Evolutionary conservation across 2,329 filamentous ascomycete species (phyloP).

Genomic region (Tolypocladium sp.): DNA sequence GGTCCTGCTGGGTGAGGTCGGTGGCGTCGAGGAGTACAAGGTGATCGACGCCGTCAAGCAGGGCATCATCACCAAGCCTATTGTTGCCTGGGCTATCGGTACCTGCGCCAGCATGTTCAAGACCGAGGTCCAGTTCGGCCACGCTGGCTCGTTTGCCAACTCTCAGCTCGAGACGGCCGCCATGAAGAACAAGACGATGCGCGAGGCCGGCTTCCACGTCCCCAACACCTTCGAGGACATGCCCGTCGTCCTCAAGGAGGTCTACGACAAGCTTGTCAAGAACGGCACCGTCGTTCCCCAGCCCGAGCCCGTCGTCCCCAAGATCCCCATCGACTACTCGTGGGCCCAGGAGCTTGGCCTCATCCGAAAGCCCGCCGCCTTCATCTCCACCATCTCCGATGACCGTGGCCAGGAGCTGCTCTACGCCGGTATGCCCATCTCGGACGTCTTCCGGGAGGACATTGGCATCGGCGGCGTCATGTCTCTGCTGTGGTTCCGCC

Average conservation of each 20-base stretch:
- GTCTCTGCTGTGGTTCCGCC: constrained; percentile 99
- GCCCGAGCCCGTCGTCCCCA: constrained; percentile 85
- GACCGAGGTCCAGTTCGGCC: constrained; percentile 99
- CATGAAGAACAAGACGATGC: constrained; percentile 95
- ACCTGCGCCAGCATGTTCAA: constrained; percentile 99
- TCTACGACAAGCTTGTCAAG: constrained; percentile 84
- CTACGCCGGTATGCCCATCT: constrained; percentile 98
- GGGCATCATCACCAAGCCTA: constrained; percentile 92
- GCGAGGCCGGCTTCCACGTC: constrained; percentile 86
- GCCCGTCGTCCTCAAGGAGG: constrained; percentile 62
- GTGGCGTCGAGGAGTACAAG: constrained; percentile 99
- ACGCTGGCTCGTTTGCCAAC: constrained; percentile 98
- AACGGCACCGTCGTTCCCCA: constrained; percentile 78
- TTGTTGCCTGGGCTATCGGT: constrained; percentile 98
- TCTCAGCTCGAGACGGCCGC: constrained; percentile 96
- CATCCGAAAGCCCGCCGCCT: constrained; percentile 98
- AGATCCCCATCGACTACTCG: constrained; percentile 99
- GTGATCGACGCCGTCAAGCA: constrained; percentile 97
- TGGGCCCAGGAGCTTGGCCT: constrained; percentile 99
- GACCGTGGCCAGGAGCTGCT: constrained; percentile 99
- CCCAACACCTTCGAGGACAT: constrained; percentile 97
- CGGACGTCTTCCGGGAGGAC: constrained; percentile 98
- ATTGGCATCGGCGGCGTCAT: constrained; percentile 99
- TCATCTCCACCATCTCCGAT: constrained; percentile 99
- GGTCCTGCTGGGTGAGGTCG: constrained; percentile 90